Base-by-base conservation (phyloP, 1,284 basidiomycete genomes). In the Mycena sp. region DNA sequence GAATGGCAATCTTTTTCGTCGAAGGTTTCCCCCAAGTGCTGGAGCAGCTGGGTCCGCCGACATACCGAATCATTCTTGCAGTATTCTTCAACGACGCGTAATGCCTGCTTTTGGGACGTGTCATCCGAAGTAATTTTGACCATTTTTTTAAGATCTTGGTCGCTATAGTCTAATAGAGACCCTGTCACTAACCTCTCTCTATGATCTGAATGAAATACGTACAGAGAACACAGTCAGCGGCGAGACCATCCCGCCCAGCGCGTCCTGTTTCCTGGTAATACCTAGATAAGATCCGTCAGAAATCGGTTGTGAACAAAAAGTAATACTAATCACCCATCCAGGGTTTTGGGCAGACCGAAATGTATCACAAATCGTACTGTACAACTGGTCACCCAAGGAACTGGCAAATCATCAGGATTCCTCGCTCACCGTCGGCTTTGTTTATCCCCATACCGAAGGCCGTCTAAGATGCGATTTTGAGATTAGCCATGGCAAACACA, bases 361-460 rank as follows among this genome's bases (percentile, higher is more conserved):
- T 85, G 83, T 32, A 85, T 80, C 12, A 85, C 82, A 58, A 82
- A 84, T 37, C 82, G 81, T 26, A 85, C 83, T 85, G 52, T 19
- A 54, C 28, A 7, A 45, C 23, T 41, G 32, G 35, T 40, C 45
- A 19, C 23, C 10, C 29, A 28, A 14, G 32, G 7, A 9, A 9
- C 9, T 14, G 32, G 14, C 32, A 44, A 46, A 46, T 17, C 14
- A 32, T n/a, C n/a, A n/a, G n/a, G n/a, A n/a, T n/a, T n/a, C n/a
- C n/a, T n/a, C n/a, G 29, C 67, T 64, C 67, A 82, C 83, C 83
- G 64, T 84, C 79, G 28, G 86, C 76, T 74, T 98, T 98, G 78
- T 99, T 96, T 63, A 99, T 96, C 17, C 96, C 97, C 97, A 99
- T 98, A 10, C 97, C 97, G 74, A 99, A 99, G 0, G 94, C 94